These are phyloP conservation scores for Tetrahymena malaccensis DNA, from an alignment of 73 alveolate species.

Conservation along the genomic window DNA sequence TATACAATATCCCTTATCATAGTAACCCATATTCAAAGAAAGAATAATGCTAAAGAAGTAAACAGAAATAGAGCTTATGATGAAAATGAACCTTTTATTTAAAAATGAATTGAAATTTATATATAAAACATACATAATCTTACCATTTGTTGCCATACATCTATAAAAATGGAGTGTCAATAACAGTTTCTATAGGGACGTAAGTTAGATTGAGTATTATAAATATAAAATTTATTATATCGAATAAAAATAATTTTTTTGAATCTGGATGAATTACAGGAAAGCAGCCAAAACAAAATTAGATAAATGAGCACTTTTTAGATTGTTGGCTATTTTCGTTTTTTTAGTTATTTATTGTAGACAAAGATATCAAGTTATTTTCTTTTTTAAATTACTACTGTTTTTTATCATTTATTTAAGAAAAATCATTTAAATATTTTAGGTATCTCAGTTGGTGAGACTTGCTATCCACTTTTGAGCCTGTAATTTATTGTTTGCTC, in stretches of 20 bases:
- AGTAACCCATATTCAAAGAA: slow-evolving; percentile 3
- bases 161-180: background rate
- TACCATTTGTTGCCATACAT: background rate
- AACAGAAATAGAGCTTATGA: background rate
- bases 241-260: background rate
- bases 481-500: too few species aligned
- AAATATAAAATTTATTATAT: background rate
- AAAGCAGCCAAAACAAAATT: background rate
- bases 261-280: background rate
- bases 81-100: background rate
- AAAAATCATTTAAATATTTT: background rate
- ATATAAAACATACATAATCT: background rate
- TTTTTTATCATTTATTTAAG: background rate
- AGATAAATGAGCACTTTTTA: background rate
- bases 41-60: background rate
- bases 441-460: background rate
- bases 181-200: background rate
- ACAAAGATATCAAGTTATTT: background rate
- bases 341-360: background rate
- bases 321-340: background rate
- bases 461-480: background rate
- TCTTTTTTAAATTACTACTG: background rate
- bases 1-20: background rate
- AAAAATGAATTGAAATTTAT: background rate
- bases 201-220: background rate